phyloP scores from a whole-genome alignment of 2,329 filamentous ascomycete genomes.

The Pyricularia sp. region DNA sequence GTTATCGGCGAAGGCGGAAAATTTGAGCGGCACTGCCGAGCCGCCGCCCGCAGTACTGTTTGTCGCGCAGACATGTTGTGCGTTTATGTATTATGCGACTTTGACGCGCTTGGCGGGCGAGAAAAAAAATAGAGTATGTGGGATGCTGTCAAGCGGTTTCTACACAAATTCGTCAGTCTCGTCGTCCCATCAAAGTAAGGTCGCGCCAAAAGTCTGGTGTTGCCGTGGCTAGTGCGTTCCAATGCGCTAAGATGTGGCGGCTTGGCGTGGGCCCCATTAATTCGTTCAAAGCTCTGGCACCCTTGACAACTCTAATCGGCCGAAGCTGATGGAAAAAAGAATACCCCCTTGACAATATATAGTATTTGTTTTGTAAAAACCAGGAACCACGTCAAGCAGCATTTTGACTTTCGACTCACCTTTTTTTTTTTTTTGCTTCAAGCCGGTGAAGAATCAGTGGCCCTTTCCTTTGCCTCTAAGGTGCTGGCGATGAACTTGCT shows the following conservation, averaged over 20 bases:
- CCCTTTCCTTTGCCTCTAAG: neutral
- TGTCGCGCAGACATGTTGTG: neutral
- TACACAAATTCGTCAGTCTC: neutral
- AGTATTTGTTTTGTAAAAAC: neutral
- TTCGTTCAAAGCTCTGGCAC: neutral
- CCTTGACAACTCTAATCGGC: neutral
- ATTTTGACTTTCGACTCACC: neutral
- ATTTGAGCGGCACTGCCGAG: neutral
- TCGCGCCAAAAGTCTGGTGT: neutral
- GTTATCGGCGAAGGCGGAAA: neutral
- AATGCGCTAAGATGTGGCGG: neutral
- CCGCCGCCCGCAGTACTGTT: neutral
- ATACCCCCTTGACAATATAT: neutral
- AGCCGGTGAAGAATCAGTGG: neutral
- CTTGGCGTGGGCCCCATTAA: neutral
- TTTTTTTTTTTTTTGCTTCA: neutral
- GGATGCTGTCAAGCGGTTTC: neutral
- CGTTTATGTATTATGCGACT: neutral
- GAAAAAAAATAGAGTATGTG: neutral
- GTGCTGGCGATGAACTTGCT: conserved; percentile 12
- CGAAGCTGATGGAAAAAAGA: too few relatives aligned
- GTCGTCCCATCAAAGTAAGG: neutral
- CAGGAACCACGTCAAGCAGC: too few relatives aligned
- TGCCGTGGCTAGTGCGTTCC: neutral
- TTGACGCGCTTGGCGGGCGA: neutral